Percentiles rank a stretch among this genome's conserved stretches.
phyloP scores from a whole-genome alignment of 306 rosid genomes.

The Prunus mongolica region DNA sequence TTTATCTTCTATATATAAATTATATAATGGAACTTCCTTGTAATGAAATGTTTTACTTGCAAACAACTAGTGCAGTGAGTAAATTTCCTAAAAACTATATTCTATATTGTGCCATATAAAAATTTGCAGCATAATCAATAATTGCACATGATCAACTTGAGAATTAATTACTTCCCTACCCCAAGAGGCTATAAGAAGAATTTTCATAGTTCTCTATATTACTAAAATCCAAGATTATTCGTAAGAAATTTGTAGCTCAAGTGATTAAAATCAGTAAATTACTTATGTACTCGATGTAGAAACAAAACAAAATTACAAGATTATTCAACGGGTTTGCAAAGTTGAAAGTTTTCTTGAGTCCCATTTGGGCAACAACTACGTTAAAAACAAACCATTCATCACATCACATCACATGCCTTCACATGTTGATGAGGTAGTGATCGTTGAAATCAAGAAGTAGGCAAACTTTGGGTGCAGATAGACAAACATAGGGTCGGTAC shows the following conservation, averaged over 20 bases:
- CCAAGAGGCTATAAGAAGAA: too few species aligned
- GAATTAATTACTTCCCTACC: too few species aligned
- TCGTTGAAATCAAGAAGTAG: background rate
- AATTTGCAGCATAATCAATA: too few species aligned
- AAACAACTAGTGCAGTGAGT: background rate
- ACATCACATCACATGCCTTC: background rate
- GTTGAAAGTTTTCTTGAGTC: background rate
- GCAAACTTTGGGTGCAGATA: background rate
- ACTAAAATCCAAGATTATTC: too few species aligned
- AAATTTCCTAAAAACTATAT: too few species aligned
- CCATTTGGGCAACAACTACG: background rate
- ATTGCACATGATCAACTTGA: too few species aligned
- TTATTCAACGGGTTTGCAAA: background rate
- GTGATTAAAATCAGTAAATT: too few species aligned
- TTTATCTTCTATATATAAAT: conserved; percentile 3
- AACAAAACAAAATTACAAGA: too few species aligned
- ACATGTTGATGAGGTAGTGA: background rate
- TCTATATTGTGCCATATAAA: too few species aligned
- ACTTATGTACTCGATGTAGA: too few species aligned
- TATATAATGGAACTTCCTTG: background rate
- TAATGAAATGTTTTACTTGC: background rate
- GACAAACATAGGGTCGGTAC: too few species aligned
- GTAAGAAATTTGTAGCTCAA: accelerated
- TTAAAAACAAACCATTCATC: background rate
- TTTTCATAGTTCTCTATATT: too few species aligned